phyloP scores from a whole-genome alignment of 805 yeast genomes.

The Spathaspora boniae region DNA sequence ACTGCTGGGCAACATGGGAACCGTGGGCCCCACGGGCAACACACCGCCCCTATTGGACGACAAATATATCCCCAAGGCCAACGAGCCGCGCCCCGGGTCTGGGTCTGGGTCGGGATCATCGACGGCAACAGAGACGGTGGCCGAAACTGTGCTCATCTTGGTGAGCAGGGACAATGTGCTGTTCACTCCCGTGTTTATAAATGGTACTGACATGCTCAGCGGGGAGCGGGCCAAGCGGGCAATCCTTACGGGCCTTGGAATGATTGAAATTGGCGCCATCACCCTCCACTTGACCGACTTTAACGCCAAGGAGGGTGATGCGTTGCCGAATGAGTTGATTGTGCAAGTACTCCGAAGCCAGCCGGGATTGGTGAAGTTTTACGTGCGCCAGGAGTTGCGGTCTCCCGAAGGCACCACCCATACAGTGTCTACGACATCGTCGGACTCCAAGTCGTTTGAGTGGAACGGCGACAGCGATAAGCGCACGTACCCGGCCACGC shows the following conservation, averaged over 20 bases:
- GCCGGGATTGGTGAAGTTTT: constrained; percentile 28
- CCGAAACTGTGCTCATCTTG: constrained; percentile 20
- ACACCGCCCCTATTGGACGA: constrained; percentile 19
- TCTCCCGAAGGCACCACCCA: constrained; percentile 25
- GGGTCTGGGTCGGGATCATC: too few relatives aligned
- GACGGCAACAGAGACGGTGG: neutral
- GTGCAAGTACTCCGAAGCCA: constrained; percentile 30
- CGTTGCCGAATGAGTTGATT: constrained; percentile 49
- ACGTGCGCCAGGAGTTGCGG: constrained; percentile 29
- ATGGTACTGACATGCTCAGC: constrained; percentile 9
- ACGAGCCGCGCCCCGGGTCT: neutral
- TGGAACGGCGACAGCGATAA: neutral
- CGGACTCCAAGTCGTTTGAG: constrained; percentile 54
- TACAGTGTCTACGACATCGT: constrained; percentile 46
- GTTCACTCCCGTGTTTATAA: constrained; percentile 46
- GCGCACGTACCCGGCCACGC: constrained; percentile 55
- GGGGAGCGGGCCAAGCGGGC: neutral
- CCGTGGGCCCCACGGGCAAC: constrained; percentile 6
- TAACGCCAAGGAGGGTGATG: constrained; percentile 54
- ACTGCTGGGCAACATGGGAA: neutral
- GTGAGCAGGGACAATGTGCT: constrained; percentile 60
- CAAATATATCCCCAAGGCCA: constrained; percentile 22
- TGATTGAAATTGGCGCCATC: constrained; percentile 28
- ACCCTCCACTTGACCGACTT: constrained; percentile 67
- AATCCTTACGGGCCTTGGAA: constrained; percentile 29